These are phyloP conservation scores for Geum urbanum DNA, from an alignment of 306 rosid genomes.

Conservation along the genomic window DNA sequence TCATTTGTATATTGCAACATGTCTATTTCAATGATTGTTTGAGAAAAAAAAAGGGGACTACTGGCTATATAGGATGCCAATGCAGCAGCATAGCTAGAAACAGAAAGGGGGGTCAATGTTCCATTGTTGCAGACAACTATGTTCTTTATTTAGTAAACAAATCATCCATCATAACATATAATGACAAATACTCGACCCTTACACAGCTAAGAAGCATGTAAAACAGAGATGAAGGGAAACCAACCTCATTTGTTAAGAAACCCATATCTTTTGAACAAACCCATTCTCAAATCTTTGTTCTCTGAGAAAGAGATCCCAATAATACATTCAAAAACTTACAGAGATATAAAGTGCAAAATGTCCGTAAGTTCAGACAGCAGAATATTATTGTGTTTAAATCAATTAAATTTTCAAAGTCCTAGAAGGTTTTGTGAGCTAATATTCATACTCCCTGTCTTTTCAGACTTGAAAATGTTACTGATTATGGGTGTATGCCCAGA, in stretches of 20 bases:
- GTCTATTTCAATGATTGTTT: conserved; percentile 8
- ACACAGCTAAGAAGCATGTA: neutral
- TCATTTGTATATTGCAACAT: neutral
- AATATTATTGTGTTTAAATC: conserved; percentile 7
- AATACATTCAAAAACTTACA: neutral
- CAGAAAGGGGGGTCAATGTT: conserved; percentile 12
- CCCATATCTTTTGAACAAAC: neutral
- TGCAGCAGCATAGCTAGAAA: conserved; percentile 1
- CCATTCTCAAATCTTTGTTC: neutral
- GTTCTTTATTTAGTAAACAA: neutral
- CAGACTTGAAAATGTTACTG: conserved; percentile 8
- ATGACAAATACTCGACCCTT: neutral
- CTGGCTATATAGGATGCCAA: neutral
- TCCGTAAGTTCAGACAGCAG: neutral
- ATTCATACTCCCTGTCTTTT: neutral
- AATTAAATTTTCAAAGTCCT: neutral
- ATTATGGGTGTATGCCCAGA: neutral
- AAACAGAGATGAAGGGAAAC: neutral
- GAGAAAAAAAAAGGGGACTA: neutral
- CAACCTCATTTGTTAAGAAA: neutral
- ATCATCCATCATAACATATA: neutral
- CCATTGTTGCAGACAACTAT: conserved; percentile 1
- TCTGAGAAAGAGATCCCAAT: neutral
- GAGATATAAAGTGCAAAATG: neutral
- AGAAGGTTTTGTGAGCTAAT: neutral